These are phyloP conservation scores for Plasmodium gonderi DNA, from an alignment of 169 alveolate genomes.

Conservation along the genomic window DNA sequence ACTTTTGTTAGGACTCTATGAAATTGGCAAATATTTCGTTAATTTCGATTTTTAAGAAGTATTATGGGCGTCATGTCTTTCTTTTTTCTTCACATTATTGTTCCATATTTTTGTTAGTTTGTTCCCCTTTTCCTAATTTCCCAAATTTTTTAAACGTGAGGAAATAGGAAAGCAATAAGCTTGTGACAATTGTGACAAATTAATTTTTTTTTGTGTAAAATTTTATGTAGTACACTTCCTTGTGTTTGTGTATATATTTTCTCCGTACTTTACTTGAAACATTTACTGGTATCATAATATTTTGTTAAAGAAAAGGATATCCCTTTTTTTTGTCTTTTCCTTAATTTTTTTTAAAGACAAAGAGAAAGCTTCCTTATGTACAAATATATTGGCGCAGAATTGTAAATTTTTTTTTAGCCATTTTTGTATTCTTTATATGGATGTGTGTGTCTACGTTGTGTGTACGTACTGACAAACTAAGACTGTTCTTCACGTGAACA, in stretches of 20 bases:
- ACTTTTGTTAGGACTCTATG: slow-evolving; percentile 20
- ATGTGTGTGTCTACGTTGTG: slow-evolving; percentile 4
- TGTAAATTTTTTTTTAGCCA: background rate
- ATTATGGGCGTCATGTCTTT: background rate
- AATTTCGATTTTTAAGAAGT: background rate
- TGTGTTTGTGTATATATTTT: background rate
- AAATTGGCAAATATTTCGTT: slow-evolving; percentile 21
- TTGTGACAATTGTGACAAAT: background rate
- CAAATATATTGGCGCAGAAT: background rate
- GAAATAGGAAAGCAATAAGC: background rate
- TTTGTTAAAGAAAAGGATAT: background rate
- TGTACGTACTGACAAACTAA: background rate
- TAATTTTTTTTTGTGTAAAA: background rate
- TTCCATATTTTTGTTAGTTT: background rate
- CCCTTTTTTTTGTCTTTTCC: slow-evolving; percentile 3
- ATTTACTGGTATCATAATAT: background rate
- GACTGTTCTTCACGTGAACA: slow-evolving; percentile 5
- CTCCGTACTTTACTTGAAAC: background rate
- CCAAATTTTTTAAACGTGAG: background rate
- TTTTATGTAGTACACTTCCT: background rate
- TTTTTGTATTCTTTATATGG: background rate
- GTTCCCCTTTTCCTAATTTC: background rate
- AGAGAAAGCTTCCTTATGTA: background rate
- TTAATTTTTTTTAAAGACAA: background rate
- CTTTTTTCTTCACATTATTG: slow-evolving; percentile 4